phyloP scores from a whole-genome alignment of 495 filamentous ascomycete species.

The Apodospora peruviana region DNA sequence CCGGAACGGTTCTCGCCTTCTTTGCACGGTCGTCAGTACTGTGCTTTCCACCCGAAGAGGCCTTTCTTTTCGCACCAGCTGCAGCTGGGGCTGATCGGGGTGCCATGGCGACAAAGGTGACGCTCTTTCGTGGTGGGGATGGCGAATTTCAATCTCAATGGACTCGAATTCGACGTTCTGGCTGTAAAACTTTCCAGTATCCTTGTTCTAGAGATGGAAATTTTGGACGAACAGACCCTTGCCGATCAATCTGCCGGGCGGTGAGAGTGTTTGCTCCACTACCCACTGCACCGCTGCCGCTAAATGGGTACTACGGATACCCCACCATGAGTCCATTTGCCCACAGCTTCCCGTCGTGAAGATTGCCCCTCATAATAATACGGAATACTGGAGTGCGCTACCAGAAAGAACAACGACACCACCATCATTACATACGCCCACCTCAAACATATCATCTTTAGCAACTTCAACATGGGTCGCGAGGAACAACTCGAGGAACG shows the following conservation, averaged over 20 bases:
- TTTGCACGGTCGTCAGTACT: slow-evolving; percentile 27
- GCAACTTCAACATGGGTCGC: slow-evolving; percentile 72
- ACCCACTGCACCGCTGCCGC: neutral
- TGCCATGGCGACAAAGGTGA: slow-evolving; percentile 7
- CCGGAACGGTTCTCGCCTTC: slow-evolving; percentile 38
- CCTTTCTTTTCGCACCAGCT: slow-evolving; percentile 36
- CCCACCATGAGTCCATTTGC: neutral
- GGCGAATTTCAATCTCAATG: neutral
- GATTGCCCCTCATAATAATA: slow-evolving; percentile 7
- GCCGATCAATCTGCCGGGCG: slow-evolving; percentile 28
- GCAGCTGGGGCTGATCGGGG: slow-evolving; percentile 19
- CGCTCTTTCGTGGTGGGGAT: neutral
- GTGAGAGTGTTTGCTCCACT: slow-evolving; percentile 23
- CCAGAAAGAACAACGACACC: too few species aligned
- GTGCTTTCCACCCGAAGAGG: slow-evolving; percentile 29
- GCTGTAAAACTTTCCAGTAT: neutral
- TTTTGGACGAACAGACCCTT: slow-evolving; percentile 14
- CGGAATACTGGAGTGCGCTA: neutral
- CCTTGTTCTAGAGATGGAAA: slow-evolving; percentile 10
- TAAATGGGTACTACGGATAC: neutral
- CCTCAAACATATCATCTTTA: too few species aligned
- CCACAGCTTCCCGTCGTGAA: neutral
- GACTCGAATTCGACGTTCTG: neutral
- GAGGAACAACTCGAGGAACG: slow-evolving; percentile 96
- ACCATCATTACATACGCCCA: too few species aligned